phyloP scores from a whole-genome alignment of 805 yeast genomes.

The Lipomyces orientalis region DNA sequence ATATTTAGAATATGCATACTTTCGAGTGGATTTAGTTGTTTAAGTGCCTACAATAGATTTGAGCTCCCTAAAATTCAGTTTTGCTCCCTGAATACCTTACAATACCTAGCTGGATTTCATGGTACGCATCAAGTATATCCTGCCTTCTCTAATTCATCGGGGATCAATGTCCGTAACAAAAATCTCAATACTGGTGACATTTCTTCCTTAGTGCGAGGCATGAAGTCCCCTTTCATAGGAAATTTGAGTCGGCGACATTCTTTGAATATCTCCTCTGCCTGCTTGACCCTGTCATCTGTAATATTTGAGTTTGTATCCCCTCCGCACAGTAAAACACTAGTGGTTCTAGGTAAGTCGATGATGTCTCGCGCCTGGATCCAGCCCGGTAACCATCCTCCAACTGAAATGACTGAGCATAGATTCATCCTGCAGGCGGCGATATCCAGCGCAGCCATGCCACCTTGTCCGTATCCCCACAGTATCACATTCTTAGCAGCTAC shows the following conservation, averaged over 20 bases:
- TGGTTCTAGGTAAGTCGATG: slow-evolving; percentile 27
- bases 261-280: slow-evolving; percentile 19
- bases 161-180: slow-evolving; percentile 22
- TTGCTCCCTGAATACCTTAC: neutral
- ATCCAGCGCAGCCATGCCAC: slow-evolving; percentile 36
- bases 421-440: slow-evolving; percentile 25
- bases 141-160: slow-evolving; percentile 19
- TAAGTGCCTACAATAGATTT: no score
- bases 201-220: slow-evolving; percentile 36
- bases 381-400: slow-evolving; percentile 37
- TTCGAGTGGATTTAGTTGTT: neutral
- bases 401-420: slow-evolving; percentile 32
- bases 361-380: slow-evolving; percentile 28
- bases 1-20: neutral
- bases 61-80: neutral
- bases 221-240: slow-evolving; percentile 32
- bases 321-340: slow-evolving; percentile 33
- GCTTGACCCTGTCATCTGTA: slow-evolving; percentile 27
- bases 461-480: slow-evolving; percentile 38
- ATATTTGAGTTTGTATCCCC: slow-evolving; percentile 25
- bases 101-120: neutral
- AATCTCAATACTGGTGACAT: slow-evolving; percentile 37
- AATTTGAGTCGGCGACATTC: slow-evolving; percentile 29
- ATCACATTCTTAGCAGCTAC: slow-evolving; percentile 23
- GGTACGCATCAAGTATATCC: slow-evolving; percentile 13